A percentile compares a stretch with the other conserved stretches of the same genome.
phyloP scores from a whole-genome alignment of 176 grass and related monocot genomes.

The Oryza longistaminata region DNA sequence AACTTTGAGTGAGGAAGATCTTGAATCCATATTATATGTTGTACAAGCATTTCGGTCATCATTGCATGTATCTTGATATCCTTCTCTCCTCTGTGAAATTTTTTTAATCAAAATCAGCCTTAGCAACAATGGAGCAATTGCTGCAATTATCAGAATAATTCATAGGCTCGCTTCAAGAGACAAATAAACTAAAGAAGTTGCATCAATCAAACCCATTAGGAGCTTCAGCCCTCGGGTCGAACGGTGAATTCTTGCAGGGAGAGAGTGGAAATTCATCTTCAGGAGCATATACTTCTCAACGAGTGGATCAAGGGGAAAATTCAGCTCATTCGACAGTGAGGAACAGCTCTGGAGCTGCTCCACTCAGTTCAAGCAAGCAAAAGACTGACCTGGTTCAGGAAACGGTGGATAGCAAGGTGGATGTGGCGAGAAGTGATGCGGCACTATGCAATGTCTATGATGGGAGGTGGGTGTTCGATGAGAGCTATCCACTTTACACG shows the following conservation, averaged over 20 bases:
- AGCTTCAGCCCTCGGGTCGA: neutral
- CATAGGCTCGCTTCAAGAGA: constrained; percentile 2
- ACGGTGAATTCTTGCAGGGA: neutral
- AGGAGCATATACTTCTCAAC: constrained; percentile 21
- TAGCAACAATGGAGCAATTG: constrained; percentile 3
- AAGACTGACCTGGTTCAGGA: constrained; percentile 9
- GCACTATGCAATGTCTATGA: constrained; percentile 65
- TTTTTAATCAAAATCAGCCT: constrained; percentile 37
- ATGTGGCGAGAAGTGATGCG: neutral
- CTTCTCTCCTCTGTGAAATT: constrained; percentile 70
- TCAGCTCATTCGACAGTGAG: constrained; percentile 21
- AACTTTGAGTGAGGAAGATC: constrained; percentile 37
- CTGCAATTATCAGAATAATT: neutral
- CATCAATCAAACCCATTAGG: constrained; percentile 12
- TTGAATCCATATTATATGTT: constrained; percentile 51
- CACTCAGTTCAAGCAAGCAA: constrained; percentile 11
- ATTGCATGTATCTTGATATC: constrained; percentile 34
- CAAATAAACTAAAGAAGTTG: constrained; percentile 3
- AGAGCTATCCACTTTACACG: constrained; percentile 79
- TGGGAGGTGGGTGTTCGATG: constrained; percentile 88
- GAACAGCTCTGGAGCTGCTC: constrained; percentile 18
- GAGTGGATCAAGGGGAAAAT: neutral
- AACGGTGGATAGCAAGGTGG: neutral
- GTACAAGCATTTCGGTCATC: constrained; percentile 35
- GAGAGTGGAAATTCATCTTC: constrained; percentile 29